Evolutionary conservation across 2,329 filamentous ascomycete genomes (phyloP).

Genomic region (Exophiala bonariae): DNA sequence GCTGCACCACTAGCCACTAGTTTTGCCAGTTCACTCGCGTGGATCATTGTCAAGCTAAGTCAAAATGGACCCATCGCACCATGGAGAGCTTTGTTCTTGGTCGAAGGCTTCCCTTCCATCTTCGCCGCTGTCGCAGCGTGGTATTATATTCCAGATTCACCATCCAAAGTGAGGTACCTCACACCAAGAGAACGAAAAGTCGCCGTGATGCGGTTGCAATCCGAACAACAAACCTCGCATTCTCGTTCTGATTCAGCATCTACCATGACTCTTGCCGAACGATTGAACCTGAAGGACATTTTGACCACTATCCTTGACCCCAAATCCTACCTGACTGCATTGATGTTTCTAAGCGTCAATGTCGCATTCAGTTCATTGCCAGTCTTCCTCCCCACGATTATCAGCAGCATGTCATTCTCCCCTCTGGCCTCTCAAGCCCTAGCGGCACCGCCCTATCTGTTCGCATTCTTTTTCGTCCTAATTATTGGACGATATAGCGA

Average conservation of each 20-base stretch:
- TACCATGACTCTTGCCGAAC: constrained; percentile 1
- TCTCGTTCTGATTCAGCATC: background rate
- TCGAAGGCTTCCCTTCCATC: constrained; percentile 83
- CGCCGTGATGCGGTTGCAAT: constrained; percentile 60
- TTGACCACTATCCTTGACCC: constrained; percentile 52
- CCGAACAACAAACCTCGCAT: constrained; percentile 14
- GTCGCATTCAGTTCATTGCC: constrained; percentile 86
- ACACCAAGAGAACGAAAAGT: constrained; percentile 66
- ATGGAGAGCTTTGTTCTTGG: constrained; percentile 81
- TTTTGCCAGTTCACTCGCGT: constrained; percentile 75
- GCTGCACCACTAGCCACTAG: constrained; percentile 63
- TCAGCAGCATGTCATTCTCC: constrained; percentile 65
- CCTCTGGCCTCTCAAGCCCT: constrained; percentile 71
- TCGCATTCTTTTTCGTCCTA: constrained; percentile 66
- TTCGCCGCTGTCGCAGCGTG: constrained; percentile 73
- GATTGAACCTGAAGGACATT: constrained; percentile 15
- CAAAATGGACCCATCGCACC: constrained; percentile 68
- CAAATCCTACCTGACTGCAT: constrained; percentile 71
- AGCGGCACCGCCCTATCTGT: constrained; percentile 76
- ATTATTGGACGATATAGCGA: constrained; percentile 73
- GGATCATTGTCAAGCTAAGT: constrained; percentile 71
- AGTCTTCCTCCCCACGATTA: constrained; percentile 81
- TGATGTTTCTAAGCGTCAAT: constrained; percentile 86
- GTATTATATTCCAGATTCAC: constrained; percentile 74
- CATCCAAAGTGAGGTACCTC: constrained; percentile 64